Conservation (phyloP, 768 basidiomycete genomes). For the Leccinum barrowsii region DNA sequence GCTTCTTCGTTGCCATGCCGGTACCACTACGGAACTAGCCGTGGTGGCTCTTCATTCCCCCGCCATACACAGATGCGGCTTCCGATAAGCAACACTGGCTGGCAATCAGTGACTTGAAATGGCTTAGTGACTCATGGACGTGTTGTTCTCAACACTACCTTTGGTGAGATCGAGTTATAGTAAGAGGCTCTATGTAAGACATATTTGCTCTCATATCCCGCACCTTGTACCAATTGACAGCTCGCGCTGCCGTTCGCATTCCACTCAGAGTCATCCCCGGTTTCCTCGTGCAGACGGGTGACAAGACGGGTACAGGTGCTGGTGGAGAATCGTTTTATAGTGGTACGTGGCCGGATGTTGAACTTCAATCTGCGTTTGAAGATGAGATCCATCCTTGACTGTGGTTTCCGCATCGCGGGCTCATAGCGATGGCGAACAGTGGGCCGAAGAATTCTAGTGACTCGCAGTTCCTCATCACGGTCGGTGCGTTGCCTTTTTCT, state of each 20-base stretch:
- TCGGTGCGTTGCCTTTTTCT: too few relatives aligned
- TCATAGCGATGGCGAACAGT: constrained; percentile 91
- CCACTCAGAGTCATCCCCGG: constrained; percentile 73
- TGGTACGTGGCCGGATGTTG: constrained; percentile 9
- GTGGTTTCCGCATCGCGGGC: constrained; percentile 82
- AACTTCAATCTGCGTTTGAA: constrained; percentile 49
- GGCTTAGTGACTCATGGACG: constrained; percentile 73
- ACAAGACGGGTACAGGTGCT: constrained; percentile 83
- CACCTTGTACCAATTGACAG: not conserved
- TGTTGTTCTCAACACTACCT: constrained; percentile 82
- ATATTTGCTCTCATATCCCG: not conserved
- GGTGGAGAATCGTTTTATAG: constrained; percentile 63
- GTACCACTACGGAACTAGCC: not conserved
- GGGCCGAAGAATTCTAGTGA: constrained; percentile 34
- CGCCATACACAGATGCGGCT: too few relatives aligned
- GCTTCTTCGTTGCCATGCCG: too few relatives aligned
- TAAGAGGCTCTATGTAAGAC: constrained; percentile 17
- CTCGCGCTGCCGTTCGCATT: not conserved
- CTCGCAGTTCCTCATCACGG: too few relatives aligned
- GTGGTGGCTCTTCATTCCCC: not conserved
- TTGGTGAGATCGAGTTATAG: constrained; percentile 33
- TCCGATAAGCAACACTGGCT: too few relatives aligned
- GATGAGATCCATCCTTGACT: constrained; percentile 93
- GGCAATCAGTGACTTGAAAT: constrained; percentile 35
- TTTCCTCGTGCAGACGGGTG: constrained; percentile 94